Base-by-base conservation (phyloP, 305 asterid genomes). In the Fraxinus paxiana region DNA sequence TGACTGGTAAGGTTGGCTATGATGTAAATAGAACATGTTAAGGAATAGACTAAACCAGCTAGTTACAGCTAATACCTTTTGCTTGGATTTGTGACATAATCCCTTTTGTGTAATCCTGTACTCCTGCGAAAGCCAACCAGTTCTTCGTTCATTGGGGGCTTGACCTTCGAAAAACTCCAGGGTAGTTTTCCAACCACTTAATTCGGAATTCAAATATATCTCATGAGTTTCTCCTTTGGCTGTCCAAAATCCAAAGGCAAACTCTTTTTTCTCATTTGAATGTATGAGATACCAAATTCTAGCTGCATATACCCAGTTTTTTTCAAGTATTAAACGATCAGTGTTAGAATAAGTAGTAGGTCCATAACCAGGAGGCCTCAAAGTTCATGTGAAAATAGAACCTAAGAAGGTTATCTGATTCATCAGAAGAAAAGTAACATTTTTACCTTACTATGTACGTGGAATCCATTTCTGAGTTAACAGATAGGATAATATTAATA, bases 41-140 rank as follows among this genome's bases (percentile, higher is more conserved):
- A 28, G 20, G 37, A 28, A 67, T 26, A 28, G 73, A 67, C 18
- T 67, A 67, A 10, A 33, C 73, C 35, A 28, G 38, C 10, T 67
- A 67, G 73, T 67, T 67, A 8, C 18, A 67, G 73, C 37, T 12
- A 67, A 67, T 67, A 67, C 73, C 73, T 67, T 67, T 26, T 33
- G 37, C 20, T 26, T n/a, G 2, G 18, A 28, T 67, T 28, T 67
- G 73, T 13, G 73, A 67, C 38, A 26, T 67, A 26, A 28, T 67
- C 38, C 73, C 37, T 28, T 26, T 28, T 67, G 38, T 67, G 35
- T 67, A 3, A 67, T 26, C 18, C 35, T 28, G 37, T 67, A 67
- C 33, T 67, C 73, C 30, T 67, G 73, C 10, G 33, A 26, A 67
- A 67, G 73, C 73, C 73, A 67, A 67, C 26, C 73, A 26, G 73